A percentile compares a stretch with the other conserved stretches of the same genome.
phyloP scores from a whole-genome alignment of 257 asterid genomes.

The Echium plantagineum region DNA sequence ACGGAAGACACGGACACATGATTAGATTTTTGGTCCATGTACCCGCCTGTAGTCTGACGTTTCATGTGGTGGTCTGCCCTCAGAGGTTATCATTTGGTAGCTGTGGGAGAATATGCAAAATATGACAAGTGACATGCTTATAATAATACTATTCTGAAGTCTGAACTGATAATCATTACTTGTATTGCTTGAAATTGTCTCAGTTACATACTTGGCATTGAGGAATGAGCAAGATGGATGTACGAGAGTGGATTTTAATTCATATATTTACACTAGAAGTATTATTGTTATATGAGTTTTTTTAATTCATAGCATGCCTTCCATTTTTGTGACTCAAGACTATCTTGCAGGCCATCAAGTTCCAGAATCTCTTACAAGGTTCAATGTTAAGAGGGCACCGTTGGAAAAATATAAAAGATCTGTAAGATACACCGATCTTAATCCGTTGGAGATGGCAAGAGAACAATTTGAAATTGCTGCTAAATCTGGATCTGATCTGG shows the following conservation, averaged over 20 bases:
- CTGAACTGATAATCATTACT: background rate
- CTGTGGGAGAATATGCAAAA: background rate
- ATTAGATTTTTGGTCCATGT: background rate
- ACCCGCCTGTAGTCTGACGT: no score
- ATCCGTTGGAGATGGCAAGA: slow-evolving; percentile 67
- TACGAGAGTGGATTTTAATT: background rate
- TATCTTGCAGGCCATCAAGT: slow-evolving; percentile 45
- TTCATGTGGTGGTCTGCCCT: no score
- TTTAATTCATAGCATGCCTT: background rate
- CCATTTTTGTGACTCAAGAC: background rate
- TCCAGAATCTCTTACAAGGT: slow-evolving; percentile 58
- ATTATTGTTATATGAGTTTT: background rate
- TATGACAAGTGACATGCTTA: background rate
- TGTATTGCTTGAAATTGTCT: background rate
- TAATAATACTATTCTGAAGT: background rate
- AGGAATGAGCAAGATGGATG: background rate
- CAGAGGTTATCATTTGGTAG: background rate
- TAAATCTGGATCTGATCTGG: slow-evolving; percentile 74
- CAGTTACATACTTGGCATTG: background rate
- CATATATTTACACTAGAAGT: background rate
- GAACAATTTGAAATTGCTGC: slow-evolving; percentile 79
- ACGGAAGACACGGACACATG: background rate
- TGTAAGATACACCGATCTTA: slow-evolving; percentile 15
- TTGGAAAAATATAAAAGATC: slow-evolving; percentile 24
- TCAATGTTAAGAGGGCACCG: slow-evolving; percentile 30